Percentiles rank a stretch among this genome's conserved stretches.
Evolutionary conservation across 179 eudicot genomes (phyloP).

Genomic region (Silene coronaria): DNA sequence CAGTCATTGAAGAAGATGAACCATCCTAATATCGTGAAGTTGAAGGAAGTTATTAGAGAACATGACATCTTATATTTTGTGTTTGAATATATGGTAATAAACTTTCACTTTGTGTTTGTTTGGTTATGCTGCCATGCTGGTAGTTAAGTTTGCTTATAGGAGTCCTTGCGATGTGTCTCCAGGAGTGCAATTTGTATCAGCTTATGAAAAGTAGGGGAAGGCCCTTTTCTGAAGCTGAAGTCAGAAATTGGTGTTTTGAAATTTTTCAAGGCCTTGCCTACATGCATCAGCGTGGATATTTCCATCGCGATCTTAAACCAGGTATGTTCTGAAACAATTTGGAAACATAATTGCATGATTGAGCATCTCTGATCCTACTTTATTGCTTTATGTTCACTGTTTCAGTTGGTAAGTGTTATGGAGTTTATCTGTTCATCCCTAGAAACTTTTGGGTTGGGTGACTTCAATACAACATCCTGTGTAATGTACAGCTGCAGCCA

Average conservation of each 20-base stretch:
- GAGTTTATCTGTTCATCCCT: too few relatives aligned
- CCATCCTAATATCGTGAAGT: constrained; percentile 97
- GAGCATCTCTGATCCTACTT: neutral
- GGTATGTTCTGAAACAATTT: constrained; percentile 34
- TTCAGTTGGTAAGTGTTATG: too few relatives aligned
- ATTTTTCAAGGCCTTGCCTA: constrained; percentile 92
- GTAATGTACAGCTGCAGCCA: too few relatives aligned
- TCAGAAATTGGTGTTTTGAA: constrained; percentile 88
- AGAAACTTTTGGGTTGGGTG: too few relatives aligned
- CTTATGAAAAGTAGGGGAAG: constrained; percentile 46
- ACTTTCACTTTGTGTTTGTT: neutral
- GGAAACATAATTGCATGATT: neutral
- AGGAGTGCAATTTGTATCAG: constrained; percentile 54
- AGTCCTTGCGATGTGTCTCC: neutral
- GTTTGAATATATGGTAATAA: constrained; percentile 83
- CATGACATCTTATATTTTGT: constrained; percentile 85
- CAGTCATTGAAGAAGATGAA: constrained; percentile 94
- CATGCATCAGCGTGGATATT: constrained; percentile 91
- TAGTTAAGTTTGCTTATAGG: neutral
- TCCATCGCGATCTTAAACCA: constrained; percentile 96
- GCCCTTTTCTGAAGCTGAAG: constrained; percentile 67
- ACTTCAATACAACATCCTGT: too few relatives aligned
- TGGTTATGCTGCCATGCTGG: neutral
- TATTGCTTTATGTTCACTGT: neutral
- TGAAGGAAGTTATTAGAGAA: constrained; percentile 93